Conservation (phyloP, 257 asterid genomes). For the Gentiana dahurica region DNA sequence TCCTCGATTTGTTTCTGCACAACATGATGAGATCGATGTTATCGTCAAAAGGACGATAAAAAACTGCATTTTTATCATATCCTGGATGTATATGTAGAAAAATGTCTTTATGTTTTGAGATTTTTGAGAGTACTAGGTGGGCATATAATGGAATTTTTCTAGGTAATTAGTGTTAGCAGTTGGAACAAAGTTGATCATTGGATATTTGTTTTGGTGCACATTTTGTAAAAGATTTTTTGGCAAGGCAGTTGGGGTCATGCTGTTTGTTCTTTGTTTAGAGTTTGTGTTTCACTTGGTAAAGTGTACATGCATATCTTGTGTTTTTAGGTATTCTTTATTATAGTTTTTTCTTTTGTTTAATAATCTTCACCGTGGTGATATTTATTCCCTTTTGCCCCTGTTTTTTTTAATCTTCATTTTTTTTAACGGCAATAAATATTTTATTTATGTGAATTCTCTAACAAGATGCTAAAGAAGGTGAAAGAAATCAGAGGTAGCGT, state of each 20-base stretch:
- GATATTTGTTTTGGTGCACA: constrained; percentile 1
- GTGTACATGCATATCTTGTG: no score
- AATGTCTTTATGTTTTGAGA: constrained; percentile 6
- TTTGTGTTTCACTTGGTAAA: constrained; percentile 4
- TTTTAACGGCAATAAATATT: no score
- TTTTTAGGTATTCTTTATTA: no score
- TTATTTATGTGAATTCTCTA: no score
- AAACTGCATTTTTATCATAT: constrained; percentile 18
- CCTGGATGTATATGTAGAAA: not conserved
- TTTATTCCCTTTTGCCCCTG: no score
- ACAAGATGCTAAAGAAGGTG: no score
- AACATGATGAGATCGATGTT: constrained; percentile 15
- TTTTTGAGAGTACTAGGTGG: not conserved
- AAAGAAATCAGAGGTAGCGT: no score
- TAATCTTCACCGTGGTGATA: no score
- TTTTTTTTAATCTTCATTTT: no score
- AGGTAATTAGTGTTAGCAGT: not conserved
- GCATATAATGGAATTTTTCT: not conserved
- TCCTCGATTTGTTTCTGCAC: not conserved
- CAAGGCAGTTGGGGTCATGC: constrained; percentile 38
- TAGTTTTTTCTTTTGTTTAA: no score
- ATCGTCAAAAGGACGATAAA: constrained; percentile 16
- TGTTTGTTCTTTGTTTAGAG: constrained; percentile 18
- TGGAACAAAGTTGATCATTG: not conserved
- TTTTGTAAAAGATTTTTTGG: constrained; percentile 15